A percentile compares a stretch with the other conserved stretches of the same genome.
Evolutionary conservation across 768 basidiomycete genomes (phyloP).

Genomic region (Leccinum rimulosum): DNA sequence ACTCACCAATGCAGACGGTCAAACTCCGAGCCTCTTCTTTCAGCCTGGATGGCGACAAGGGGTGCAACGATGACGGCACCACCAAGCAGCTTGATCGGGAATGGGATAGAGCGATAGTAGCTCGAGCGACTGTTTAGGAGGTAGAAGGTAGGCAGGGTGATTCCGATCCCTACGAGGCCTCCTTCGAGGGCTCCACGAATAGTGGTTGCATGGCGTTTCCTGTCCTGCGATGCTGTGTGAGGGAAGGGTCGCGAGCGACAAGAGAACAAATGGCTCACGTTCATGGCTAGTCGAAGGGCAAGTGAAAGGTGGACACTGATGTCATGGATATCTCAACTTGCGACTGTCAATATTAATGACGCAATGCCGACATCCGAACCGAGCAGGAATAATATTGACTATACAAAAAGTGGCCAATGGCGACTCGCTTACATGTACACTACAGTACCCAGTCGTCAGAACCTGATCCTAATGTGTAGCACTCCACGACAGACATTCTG

Average conservation of each 20-base stretch:
- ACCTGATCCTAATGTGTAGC: slow-evolving; percentile 10
- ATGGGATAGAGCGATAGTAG: slow-evolving; percentile 61
- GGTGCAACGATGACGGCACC: slow-evolving; percentile 63
- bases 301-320: background rate
- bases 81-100: slow-evolving; percentile 66
- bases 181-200: slow-evolving; percentile 66
- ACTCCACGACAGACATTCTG: background rate
- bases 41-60: slow-evolving; percentile 63
- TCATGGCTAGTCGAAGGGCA: slow-evolving; percentile 11
- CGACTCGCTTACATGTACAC: slow-evolving; percentile 10
- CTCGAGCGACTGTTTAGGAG: slow-evolving; percentile 51
- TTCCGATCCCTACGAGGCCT: slow-evolving; percentile 45
- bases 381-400: background rate
- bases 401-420: slow-evolving; percentile 15
- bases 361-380: slow-evolving; percentile 6
- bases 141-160: slow-evolving; percentile 51
- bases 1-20: slow-evolving; percentile 64
- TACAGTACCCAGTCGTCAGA: slow-evolving; percentile 8
- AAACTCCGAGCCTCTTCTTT: slow-evolving; percentile 62
- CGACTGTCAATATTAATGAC: background rate
- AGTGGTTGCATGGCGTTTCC: slow-evolving; percentile 53
- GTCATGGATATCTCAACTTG: background rate
- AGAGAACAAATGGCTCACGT: slow-evolving; percentile 3
- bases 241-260: background rate
- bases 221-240: slow-evolving; percentile 29